Evolutionary conservation across 805 yeast species (phyloP).

Genomic region (Ogataea populi-albae): DNA sequence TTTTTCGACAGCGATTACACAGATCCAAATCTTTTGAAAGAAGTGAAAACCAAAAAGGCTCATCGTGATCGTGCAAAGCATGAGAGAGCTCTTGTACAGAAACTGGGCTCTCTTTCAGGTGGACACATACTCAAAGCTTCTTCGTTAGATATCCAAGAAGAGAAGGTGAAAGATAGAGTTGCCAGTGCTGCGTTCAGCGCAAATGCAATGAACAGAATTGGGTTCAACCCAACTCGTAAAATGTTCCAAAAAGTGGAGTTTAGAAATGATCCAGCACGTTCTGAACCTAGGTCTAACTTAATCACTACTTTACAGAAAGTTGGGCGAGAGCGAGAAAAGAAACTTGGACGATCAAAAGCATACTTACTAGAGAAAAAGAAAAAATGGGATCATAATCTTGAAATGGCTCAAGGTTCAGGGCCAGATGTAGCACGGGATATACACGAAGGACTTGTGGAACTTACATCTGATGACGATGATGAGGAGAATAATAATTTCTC

Average conservation of each 20-base stretch:
- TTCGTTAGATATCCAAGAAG: constrained; percentile 18
- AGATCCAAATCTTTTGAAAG: constrained; percentile 44
- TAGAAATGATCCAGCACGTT: background rate
- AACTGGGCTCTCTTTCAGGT: constrained; percentile 29
- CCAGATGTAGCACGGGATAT: background rate
- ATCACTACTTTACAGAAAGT: constrained; percentile 9
- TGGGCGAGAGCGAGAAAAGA: constrained; percentile 11
- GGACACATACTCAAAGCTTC: constrained; percentile 19
- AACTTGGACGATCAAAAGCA: constrained; percentile 20
- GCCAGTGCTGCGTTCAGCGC: constrained; percentile 28
- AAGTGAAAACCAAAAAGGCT: constrained; percentile 38
- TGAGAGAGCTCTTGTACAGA: constrained; percentile 31
- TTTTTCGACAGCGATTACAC: constrained; percentile 49
- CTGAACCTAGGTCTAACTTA: constrained; percentile 7
- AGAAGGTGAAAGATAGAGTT: constrained; percentile 20
- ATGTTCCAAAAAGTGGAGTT: constrained; percentile 15
- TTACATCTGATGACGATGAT: constrained; percentile 7
- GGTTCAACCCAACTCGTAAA: constrained; percentile 30
- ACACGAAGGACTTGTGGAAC: constrained; percentile 5
- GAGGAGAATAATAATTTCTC: too few relatives aligned
- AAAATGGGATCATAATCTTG: constrained; percentile 11
- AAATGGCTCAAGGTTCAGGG: constrained; percentile 4
- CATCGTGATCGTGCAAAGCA: constrained; percentile 37
- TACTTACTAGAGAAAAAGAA: constrained; percentile 12
- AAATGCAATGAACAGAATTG: constrained; percentile 23